Percentiles rank a stretch among this genome's conserved stretches.
Evolutionary conservation across 164 flowering plant genomes (phyloP).

Genomic region (Magnolia officinalis): DNA sequence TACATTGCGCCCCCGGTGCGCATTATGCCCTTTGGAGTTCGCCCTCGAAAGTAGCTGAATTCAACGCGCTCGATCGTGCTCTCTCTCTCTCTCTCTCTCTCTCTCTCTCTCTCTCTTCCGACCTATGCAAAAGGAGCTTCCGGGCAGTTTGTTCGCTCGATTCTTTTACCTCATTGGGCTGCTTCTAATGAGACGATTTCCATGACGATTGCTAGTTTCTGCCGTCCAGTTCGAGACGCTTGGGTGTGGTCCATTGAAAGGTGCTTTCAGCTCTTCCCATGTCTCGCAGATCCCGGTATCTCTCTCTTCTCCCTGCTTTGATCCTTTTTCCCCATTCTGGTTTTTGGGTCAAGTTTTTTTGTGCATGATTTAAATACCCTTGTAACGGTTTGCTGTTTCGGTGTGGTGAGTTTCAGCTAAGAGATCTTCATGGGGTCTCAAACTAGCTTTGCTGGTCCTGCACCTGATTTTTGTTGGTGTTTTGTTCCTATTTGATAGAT

Average conservation of each 20-base stretch:
- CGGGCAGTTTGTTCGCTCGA: background rate
- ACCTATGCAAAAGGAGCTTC: background rate
- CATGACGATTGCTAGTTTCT: conserved; percentile 27
- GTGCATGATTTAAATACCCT: background rate
- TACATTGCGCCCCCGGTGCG: too few species aligned
- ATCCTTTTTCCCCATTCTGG: background rate
- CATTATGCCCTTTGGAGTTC: too few species aligned
- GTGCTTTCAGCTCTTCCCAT: conserved; percentile 46
- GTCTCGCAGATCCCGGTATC: conserved; percentile 82
- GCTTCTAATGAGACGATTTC: conserved; percentile 7
- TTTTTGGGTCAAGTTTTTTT: background rate
- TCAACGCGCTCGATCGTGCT: background rate
- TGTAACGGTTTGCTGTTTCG: background rate
- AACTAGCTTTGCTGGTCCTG: conserved; percentile 56
- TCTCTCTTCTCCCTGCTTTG: background rate
- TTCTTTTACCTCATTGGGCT: background rate
- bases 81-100: conserved; percentile 1
- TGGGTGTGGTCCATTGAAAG: conserved; percentile 36
- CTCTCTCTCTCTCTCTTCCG: background rate
- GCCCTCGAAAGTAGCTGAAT: background rate
- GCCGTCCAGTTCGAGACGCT: conserved; percentile 32
- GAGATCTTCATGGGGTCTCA: conserved; percentile 63
- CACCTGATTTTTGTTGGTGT: conserved; percentile 66
- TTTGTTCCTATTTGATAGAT: conserved; percentile 53
- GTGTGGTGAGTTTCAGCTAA: conserved; percentile 44